Evolutionary conservation across 148 eudicot species (phyloP).

Genomic region (Silene uniflora): DNA sequence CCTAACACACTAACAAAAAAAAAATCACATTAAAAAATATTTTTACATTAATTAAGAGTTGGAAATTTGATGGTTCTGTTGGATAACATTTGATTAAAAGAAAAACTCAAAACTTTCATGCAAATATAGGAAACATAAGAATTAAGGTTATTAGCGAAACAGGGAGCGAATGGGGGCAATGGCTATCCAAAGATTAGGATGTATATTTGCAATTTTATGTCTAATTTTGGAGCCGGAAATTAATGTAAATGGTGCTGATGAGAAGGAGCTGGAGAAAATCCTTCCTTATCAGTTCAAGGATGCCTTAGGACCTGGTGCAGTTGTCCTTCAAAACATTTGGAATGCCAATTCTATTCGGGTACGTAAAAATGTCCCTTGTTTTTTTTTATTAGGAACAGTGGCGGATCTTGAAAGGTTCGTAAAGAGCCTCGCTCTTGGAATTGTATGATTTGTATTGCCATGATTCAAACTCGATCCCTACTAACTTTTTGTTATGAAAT

Average conservation of each 20-base stretch:
- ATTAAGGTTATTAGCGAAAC: background rate
- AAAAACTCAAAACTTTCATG: background rate
- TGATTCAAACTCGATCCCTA: too few species aligned
- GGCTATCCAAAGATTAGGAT: background rate
- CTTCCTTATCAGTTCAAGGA: slow-evolving; percentile 5
- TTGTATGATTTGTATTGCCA: background rate
- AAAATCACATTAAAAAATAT: background rate
- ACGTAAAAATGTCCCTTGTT: background rate
- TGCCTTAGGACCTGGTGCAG: background rate
- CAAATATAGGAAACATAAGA: background rate
- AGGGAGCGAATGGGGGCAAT: background rate
- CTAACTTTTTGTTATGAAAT: too few species aligned
- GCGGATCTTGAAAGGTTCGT: too few species aligned
- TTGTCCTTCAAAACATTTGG: slow-evolving; percentile 6
- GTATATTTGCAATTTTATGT: slow-evolving; percentile 15
- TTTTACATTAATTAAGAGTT: background rate
- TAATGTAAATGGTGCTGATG: slow-evolving; percentile 2
- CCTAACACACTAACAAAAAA: background rate
- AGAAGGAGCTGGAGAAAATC: background rate
- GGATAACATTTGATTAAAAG: background rate
- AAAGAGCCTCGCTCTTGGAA: too few species aligned
- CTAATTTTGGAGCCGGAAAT: background rate
- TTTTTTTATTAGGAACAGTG: too few species aligned
- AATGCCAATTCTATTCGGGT: slow-evolving; percentile 4
- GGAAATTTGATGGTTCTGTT: background rate